Base-by-base conservation (phyloP, 257 asterid genomes). In the Rauvolfia tetraphylla region DNA sequence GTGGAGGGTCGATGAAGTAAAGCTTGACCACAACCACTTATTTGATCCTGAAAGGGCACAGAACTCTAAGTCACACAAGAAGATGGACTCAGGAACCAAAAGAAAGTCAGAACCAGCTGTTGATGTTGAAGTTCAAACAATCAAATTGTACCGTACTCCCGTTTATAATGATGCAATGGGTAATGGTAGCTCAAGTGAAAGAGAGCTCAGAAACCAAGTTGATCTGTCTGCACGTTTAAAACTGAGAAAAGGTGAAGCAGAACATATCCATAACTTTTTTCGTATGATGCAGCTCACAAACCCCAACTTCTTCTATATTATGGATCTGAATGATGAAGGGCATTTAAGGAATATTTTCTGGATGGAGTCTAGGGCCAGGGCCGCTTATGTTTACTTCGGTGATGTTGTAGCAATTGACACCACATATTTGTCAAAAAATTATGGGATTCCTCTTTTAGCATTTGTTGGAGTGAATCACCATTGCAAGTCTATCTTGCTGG, bases 1-100 rank as follows among this genome's bases (percentile, higher is more conserved):
- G 76, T 93, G 98, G 98, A 85, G 94, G 58, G 84, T 91, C 39
- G 90, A 88, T 46, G 98, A 89, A 78, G 95, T 85, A 44, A 85
- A 81, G 51, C 92, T 89, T 11, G 94, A 89, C 51, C 98, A 93
- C 85, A 93, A 91, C 83, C 97, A 93, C 77, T 73, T 75, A 70
- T 89, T 93, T 79, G 87, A 84, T 51, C 79, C 83, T 75, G 85
- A 78, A 85, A 89, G 90, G 63, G 86, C 84, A 5, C 87, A 89
- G 79, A 66, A 76, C 75, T 85, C 79, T 78, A 89, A 84, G 82
- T 86, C 89, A 74, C 84, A 79, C 48, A 89, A 86, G 84, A 86
- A 76, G 77, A 84, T 81, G 75, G 85, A 78, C 23, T 76, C 82
- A 61, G 92, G 88, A 78, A 81, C 75, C 79, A 90, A 92, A 86